Evolutionary conservation across 1,284 basidiomycete genomes (phyloP).

Genomic region (Apiotrichum gracile): DNA sequence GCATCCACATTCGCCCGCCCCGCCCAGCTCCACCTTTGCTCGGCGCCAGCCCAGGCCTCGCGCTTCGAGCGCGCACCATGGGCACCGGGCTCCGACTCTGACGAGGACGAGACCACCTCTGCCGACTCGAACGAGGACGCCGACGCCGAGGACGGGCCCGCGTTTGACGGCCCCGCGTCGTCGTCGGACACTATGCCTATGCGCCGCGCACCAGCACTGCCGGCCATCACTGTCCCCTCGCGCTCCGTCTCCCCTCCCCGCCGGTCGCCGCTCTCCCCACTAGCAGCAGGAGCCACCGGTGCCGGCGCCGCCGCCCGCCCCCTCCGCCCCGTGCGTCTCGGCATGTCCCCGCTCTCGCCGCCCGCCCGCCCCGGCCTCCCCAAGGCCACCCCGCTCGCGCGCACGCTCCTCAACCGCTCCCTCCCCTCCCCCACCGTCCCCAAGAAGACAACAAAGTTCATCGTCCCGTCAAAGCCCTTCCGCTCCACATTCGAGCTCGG

Average conservation of each 20-base stretch:
- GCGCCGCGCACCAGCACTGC: not conserved
- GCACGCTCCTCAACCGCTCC: conserved; percentile 34
- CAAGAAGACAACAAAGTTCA: conserved; percentile 32
- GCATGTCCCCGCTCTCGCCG: conserved; percentile 10
- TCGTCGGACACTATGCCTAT: not conserved
- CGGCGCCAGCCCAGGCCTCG: not conserved
- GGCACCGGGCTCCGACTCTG: conserved; percentile 2
- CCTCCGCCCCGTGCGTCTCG: conserved; percentile 9
- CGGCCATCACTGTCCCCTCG: not conserved
- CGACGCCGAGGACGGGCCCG: conserved; percentile 1
- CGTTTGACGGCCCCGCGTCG: not conserved
- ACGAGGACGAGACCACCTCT: conserved; percentile 6
- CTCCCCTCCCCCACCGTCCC: conserved; percentile 10
- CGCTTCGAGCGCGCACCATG: not conserved
- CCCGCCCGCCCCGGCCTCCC: conserved; percentile 14
- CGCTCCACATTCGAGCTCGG: conserved; percentile 42
- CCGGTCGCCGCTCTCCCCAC: conserved; percentile 9
- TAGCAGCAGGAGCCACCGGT: not conserved
- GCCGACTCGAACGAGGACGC: not conserved
- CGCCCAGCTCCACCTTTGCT: conserved; percentile 6
- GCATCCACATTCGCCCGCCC: conserved; percentile 1
- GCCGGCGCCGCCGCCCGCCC: not conserved
- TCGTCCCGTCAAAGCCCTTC: conserved; percentile 41
- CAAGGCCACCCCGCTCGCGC: conserved; percentile 37
- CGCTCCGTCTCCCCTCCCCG: conserved; percentile 6